Base-by-base conservation (phyloP, 345 rosid genomes). In the Lagerstroemia speciosa region DNA sequence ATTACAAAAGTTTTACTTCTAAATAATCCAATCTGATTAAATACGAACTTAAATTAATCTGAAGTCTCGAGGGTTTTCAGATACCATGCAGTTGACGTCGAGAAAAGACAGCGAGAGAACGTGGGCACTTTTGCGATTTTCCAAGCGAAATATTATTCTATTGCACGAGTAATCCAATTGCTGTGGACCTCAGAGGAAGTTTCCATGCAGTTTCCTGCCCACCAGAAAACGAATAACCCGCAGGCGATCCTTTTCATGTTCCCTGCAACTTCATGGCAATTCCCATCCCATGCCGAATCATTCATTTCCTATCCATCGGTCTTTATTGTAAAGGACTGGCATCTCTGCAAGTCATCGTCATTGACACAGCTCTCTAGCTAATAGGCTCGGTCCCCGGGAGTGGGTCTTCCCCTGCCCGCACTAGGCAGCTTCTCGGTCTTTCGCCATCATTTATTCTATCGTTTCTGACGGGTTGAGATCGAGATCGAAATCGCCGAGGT, bases 121-220 rank as follows among this genome's bases (percentile, higher is more conserved):
- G 38, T 36, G 38, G 38, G 38, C 38, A 36, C 8, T 36, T 36
- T 36, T 3, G 38, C 5, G 8, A 36, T 36, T 36, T 36, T 8
- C 38, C 3, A 36, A 8, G 38, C 38, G 38, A 8, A 36, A 36
- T 36, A 36, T 36, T 36, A 36, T n/a, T n/a, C n/a, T n/a, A n/a
- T n/a, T n/a, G n/a, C n/a, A n/a, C n/a, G 8, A 36, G 8, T 36
- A 8, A 36, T 36, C 38, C 38, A 36, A 36, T 8, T 36, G 3
- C 5, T 50, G 71, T 63, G 78, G 2, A 67, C 79, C 73, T 6
- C 31, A 8, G 0, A 67, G 68, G 86, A 83, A 83, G 53, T 24
- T 83, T 62, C 83, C 67, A 32, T 65, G 83, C 75, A 80, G 7
- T 62, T 83, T 77, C 77, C 77, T 64, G 0, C 17, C 6, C 24